A percentile compares a stretch with the other conserved stretches of the same genome.
These are phyloP conservation scores for Arabidopsis lyrata DNA, from an alignment of 441 rosid species.

Conservation along the genomic window DNA sequence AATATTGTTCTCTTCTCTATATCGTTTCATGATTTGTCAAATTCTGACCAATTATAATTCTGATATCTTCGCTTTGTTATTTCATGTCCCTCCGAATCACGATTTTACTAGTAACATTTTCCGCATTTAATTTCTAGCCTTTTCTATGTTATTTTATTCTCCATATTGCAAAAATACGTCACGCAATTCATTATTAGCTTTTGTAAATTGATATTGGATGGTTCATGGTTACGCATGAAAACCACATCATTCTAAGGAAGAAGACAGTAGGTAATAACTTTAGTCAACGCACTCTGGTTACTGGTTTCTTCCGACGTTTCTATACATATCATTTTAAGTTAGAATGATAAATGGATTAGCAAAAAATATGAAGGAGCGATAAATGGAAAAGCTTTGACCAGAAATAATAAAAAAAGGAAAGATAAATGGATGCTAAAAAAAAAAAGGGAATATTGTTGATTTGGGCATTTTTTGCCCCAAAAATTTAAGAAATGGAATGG, in stretches of 20 bases:
- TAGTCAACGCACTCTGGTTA: conserved; percentile 22
- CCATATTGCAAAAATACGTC: conserved; percentile 33
- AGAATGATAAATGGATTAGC: not conserved
- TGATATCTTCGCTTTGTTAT: conserved; percentile 11
- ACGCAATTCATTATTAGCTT: conserved; percentile 23
- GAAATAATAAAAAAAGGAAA: not conserved
- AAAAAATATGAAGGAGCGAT: not conserved
- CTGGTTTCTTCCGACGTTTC: conserved; percentile 6
- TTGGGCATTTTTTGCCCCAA: no score
- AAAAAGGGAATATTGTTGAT: no score
- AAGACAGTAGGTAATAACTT: not conserved
- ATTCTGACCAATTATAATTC: conserved; percentile 29
- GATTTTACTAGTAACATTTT: conserved; percentile 3
- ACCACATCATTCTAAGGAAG: conserved; percentile 20
- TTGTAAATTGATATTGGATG: not conserved
- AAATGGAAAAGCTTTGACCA: not conserved
- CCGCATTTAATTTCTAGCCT: not conserved
- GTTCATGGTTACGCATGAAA: conserved; percentile 40
- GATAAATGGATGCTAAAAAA: not conserved
- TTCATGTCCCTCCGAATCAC: conserved; percentile 36
- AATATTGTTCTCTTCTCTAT: conserved; percentile 18
- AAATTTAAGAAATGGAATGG: no score
- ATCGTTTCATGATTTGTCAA: conserved; percentile 35
- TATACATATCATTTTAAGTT: not conserved
- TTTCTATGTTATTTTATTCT: not conserved